phyloP scores from a whole-genome alignment of 805 yeast species.

The Spathaspora boniae region DNA sequence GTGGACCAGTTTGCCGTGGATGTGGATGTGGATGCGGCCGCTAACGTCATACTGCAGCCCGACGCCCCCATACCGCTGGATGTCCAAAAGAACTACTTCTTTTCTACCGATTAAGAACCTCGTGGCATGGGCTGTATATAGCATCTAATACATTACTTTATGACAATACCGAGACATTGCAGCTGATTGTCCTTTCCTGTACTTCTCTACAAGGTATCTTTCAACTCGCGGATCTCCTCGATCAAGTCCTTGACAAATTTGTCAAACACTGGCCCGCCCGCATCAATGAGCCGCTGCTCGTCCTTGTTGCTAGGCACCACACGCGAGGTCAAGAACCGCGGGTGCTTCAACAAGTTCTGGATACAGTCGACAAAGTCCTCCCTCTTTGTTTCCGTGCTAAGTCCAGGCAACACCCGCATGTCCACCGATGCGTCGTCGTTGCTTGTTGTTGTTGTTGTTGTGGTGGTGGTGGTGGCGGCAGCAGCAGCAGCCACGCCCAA shows the following conservation, averaged over 20 bases:
- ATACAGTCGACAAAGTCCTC: slow-evolving; percentile 58
- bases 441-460: too few species aligned
- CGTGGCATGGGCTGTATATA: too few species aligned
- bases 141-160: too few species aligned
- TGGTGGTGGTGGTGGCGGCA: too few species aligned
- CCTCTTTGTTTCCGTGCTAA: slow-evolving; percentile 57
- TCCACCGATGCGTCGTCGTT: too few species aligned
- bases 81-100: slow-evolving; percentile 31
- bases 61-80: slow-evolving; percentile 39
- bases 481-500: too few species aligned
- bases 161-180: slow-evolving; percentile 4
- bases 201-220: slow-evolving; percentile 21
- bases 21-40: too few species aligned
- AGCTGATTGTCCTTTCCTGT: neutral
- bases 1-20: slow-evolving; percentile 14
- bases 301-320: slow-evolving; percentile 60
- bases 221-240: slow-evolving; percentile 35
- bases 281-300: slow-evolving; percentile 57
- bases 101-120: slow-evolving; percentile 7
- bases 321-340: slow-evolving; percentile 73
- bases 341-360: slow-evolving; percentile 77
- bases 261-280: slow-evolving; percentile 31
- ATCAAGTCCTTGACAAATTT: slow-evolving; percentile 28
- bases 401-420: slow-evolving; percentile 48
- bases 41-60: too few species aligned